A percentile compares a stretch with the other conserved stretches of the same genome.
phyloP scores from a whole-genome alignment of 2,329 filamentous ascomycete species.

The Blastomyces parvus region DNA sequence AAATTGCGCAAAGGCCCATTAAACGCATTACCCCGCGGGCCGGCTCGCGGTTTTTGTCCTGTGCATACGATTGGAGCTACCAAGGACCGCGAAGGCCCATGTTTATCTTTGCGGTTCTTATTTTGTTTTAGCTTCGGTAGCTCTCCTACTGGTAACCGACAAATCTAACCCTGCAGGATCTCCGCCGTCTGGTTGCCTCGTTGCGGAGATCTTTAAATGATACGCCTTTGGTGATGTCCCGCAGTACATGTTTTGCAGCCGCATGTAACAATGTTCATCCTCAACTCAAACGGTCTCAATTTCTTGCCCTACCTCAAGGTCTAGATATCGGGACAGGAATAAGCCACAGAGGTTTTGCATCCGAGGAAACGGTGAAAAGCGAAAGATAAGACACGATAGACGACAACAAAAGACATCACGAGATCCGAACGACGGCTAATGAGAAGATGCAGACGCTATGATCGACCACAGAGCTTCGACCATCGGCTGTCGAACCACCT shows the following conservation, averaged over 20 bases:
- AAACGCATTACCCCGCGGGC: conserved; percentile 1
- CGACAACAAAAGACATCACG: not conserved
- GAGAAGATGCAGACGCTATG: not conserved
- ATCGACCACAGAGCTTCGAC: not conserved
- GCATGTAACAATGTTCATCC: not conserved
- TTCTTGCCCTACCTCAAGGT: not conserved
- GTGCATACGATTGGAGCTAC: not conserved
- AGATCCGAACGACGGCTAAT: conserved; percentile 5
- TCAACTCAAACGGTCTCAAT: not conserved
- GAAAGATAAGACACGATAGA: not conserved
- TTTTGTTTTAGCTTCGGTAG: conserved; percentile 4
- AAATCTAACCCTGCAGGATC: conserved; percentile 4
- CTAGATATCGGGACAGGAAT: not conserved
- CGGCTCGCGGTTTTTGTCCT: not conserved
- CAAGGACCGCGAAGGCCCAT: not conserved
- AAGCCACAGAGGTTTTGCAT: not conserved
- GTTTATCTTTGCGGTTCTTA: not conserved
- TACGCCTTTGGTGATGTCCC: not conserved
- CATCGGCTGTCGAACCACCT: conserved; percentile 6
- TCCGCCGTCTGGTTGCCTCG: not conserved
- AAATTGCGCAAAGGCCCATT: not conserved
- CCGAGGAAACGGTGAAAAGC: not conserved
- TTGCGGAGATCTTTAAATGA: not conserved
- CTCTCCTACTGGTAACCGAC: conserved; percentile 7
- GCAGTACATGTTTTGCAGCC: not conserved